Evolutionary conservation across 2,329 filamentous ascomycete genomes (phyloP).

Genomic region (Aulographum hederae): DNA sequence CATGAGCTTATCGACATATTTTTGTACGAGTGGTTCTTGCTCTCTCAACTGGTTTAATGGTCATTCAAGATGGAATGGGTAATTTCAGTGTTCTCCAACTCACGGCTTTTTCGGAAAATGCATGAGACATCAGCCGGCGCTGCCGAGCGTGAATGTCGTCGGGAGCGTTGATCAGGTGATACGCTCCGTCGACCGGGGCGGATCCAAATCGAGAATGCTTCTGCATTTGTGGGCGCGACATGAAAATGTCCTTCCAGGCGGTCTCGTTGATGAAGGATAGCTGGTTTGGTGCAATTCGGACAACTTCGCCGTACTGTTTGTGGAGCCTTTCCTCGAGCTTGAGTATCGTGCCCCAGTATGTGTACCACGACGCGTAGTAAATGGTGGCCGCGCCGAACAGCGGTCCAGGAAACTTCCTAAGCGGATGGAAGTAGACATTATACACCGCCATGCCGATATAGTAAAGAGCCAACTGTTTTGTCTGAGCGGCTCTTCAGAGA

Average conservation of each 20-base stretch:
- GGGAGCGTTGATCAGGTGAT: background rate
- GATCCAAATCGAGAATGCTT: background rate
- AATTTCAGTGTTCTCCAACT: too few relatives aligned
- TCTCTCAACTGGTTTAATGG: slow-evolving; percentile 1
- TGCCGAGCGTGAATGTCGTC: slow-evolving; percentile 4
- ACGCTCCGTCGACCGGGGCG: background rate
- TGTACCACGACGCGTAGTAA: background rate
- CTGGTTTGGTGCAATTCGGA: slow-evolving; percentile 9
- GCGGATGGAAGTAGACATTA: slow-evolving; percentile 2
- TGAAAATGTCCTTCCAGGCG: slow-evolving; percentile 12
- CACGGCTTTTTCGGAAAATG: slow-evolving; percentile 1
- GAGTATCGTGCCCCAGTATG: too few relatives aligned
- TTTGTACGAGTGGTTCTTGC: slow-evolving; percentile 5
- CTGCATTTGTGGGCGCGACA: slow-evolving; percentile 1
- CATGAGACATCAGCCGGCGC: background rate
- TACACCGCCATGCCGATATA: too few relatives aligned
- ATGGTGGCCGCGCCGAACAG: slow-evolving; percentile 2
- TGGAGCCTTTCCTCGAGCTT: slow-evolving; percentile 4
- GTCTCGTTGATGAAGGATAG: slow-evolving; percentile 8
- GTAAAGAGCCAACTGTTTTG: too few relatives aligned
- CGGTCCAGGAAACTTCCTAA: slow-evolving; percentile 1
- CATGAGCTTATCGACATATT: slow-evolving; percentile 4
- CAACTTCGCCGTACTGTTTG: slow-evolving; percentile 8
- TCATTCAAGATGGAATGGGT: too few relatives aligned
- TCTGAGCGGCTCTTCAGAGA: too few relatives aligned